A percentile compares a stretch with the other conserved stretches of the same genome.
phyloP scores from a whole-genome alignment of 192 early-diverging fungal species.

The Geosiphon pyriformis region DNA sequence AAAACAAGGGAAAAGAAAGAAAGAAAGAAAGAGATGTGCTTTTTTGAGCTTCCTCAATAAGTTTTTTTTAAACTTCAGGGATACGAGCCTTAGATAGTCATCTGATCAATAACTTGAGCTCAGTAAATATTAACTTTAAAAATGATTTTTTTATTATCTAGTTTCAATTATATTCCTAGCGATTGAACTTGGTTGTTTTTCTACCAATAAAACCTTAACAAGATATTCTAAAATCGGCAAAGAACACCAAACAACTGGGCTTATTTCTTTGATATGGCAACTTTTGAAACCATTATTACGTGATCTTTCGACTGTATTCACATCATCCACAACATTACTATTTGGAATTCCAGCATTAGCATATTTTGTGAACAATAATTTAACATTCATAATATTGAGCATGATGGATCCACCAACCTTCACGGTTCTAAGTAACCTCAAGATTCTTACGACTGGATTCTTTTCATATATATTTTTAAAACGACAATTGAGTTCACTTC shows the following conservation, averaged over 20 bases:
- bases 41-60: neutral
- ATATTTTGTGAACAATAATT: slow-evolving; percentile 40
- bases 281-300: slow-evolving; percentile 25
- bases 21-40: too few species aligned
- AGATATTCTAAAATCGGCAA: neutral
- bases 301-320: too few species aligned
- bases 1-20: too few species aligned
- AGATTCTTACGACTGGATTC: slow-evolving; percentile 37
- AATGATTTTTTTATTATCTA: neutral
- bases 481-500: slow-evolving; percentile 21
- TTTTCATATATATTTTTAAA: slow-evolving; percentile 34
- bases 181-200: neutral
- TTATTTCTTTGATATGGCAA: slow-evolving; percentile 1
- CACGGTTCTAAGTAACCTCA: slow-evolving; percentile 34
- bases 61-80: neutral
- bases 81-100: too few species aligned
- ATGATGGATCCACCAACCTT: slow-evolving; percentile 39
- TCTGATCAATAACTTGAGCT: too few species aligned
- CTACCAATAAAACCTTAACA: neutral
- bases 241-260: slow-evolving; percentile 3
- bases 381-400: slow-evolving; percentile 29
- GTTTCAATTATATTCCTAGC: neutral
- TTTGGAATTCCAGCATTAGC: slow-evolving; percentile 35
- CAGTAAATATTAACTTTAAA: too few species aligned
- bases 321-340: slow-evolving; percentile 11